Evolutionary conservation across 192 early-diverging fungal species (phyloP), one percentile per base, ranked within the genome.

Genomic region (Backusella australiensis): DNA sequence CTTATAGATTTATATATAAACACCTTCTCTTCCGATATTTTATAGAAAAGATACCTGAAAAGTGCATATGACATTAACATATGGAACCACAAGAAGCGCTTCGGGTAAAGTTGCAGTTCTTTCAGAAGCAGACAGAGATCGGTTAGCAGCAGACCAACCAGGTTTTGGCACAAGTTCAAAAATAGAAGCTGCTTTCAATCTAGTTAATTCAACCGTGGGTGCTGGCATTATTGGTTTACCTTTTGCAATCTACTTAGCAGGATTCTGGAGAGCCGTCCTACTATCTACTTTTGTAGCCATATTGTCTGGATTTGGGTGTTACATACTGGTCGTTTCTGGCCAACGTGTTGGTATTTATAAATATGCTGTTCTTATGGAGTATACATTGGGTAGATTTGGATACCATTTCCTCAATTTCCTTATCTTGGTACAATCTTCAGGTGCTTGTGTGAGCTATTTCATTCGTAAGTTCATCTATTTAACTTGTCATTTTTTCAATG

Each of bases 151-250:
- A 0, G 82, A 87, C 69, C 78, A 72, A 6, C 82, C 77, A 41
- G 86, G 84, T 29, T 78, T 82, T 71, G 86, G 86, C 29, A 65
- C 78, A 17, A 71, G 86, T 26, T 76, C 78, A n/a, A 39, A 76
- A 44, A 52, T 85, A 3, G 82, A 87, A 69, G 81, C 83, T 29
- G 78, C 90, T 19, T 86, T 90, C 81, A 90, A 89, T 80, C 82
- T 93, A 53, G 88, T 93, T 63, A 93, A 93, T 77, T 90, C 90
- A 1, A 89, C 89, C 17, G 87, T 91, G 39, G 91, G 91, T 32
- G 90, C 91, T 4, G 91, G 91, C 17, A 89, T 93, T 36, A 84
- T 93, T 26, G 91, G 89, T 6, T 78, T 93, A 36, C 87, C 91
- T 11, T 92, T 89, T 78, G 89, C 91, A 11, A 85, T 92, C 63